These are phyloP conservation scores for Colletotrichum nymphaeae DNA, from an alignment of 2,329 filamentous ascomycete species.

Conservation along the genomic window DNA sequence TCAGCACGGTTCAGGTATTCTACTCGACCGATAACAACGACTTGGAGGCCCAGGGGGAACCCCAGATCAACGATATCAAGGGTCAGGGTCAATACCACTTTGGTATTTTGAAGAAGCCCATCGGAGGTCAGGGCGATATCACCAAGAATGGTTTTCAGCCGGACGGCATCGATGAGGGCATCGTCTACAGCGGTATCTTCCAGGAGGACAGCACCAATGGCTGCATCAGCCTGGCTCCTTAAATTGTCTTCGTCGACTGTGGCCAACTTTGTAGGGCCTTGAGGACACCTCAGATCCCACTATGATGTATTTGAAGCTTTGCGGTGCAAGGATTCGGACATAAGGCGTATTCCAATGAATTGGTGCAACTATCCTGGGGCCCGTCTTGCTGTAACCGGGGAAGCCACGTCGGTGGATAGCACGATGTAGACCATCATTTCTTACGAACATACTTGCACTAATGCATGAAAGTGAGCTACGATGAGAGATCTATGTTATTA, in stretches of 20 bases:
- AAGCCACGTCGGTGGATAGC: background rate
- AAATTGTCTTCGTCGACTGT: background rate
- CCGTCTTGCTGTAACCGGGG: background rate
- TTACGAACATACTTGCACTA: background rate
- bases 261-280: background rate
- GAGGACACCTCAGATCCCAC: background rate
- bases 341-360: background rate
- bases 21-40: slow-evolving; percentile 61
- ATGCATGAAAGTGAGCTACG: background rate
- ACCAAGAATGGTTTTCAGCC: slow-evolving; percentile 61
- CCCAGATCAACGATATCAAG: slow-evolving; percentile 60
- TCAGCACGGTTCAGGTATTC: slow-evolving; percentile 65
- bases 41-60: slow-evolving; percentile 59
- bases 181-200: slow-evolving; percentile 65
- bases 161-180: slow-evolving; percentile 60
- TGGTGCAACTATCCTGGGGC: background rate
- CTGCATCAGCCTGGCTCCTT: slow-evolving; percentile 30
- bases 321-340: background rate
- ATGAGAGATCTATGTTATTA: background rate
- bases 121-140: slow-evolving; percentile 53
- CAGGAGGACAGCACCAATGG: slow-evolving; percentile 58
- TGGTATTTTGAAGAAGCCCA: slow-evolving; percentile 71
- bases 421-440: background rate
- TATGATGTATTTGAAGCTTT: background rate
- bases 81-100: slow-evolving; percentile 72